Percentiles rank a stretch among this genome's conserved stretches.
These are phyloP conservation scores for Cordyceps militaris DNA, from an alignment of 2,329 filamentous ascomycete species.

Conservation along the genomic window DNA sequence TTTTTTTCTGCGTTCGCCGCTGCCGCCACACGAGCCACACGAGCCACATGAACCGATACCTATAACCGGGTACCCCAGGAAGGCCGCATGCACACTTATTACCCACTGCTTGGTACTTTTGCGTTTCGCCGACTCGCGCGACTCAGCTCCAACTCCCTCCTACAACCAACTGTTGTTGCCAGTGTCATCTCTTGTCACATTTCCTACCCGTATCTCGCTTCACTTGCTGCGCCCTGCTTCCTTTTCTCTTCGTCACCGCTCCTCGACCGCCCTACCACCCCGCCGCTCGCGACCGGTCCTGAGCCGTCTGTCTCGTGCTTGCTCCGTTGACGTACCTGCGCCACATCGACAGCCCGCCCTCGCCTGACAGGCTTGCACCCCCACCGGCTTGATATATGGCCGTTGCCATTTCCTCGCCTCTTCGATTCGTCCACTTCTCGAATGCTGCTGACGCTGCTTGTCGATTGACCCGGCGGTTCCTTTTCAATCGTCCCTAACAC, in stretches of 20 bases:
- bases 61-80: constrained; percentile 1
- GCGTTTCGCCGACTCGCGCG: constrained; percentile 8
- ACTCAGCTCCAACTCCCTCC: constrained; percentile 7
- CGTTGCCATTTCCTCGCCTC: constrained; percentile 4
- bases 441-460: neutral
- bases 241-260: neutral
- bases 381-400: constrained; percentile 9
- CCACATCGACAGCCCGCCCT: neutral
- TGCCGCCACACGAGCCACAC: constrained; percentile 8
- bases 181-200: neutral
- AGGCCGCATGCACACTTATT: neutral
- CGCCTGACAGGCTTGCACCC: neutral
- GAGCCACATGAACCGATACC: constrained; percentile 7
- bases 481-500: constrained; percentile 32
- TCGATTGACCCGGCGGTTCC: neutral
- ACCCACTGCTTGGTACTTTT: constrained; percentile 6
- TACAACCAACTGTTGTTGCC: neutral
- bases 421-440: neutral
- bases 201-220: neutral
- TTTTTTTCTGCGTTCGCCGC: neutral
- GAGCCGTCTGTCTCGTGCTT: neutral
- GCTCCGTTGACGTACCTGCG: neutral
- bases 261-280: neutral
- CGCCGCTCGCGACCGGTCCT: neutral
- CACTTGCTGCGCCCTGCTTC: neutral